These are phyloP conservation scores for Primulina huaijiensis DNA, from an alignment of 257 asterid species.

Conservation along the genomic window DNA sequence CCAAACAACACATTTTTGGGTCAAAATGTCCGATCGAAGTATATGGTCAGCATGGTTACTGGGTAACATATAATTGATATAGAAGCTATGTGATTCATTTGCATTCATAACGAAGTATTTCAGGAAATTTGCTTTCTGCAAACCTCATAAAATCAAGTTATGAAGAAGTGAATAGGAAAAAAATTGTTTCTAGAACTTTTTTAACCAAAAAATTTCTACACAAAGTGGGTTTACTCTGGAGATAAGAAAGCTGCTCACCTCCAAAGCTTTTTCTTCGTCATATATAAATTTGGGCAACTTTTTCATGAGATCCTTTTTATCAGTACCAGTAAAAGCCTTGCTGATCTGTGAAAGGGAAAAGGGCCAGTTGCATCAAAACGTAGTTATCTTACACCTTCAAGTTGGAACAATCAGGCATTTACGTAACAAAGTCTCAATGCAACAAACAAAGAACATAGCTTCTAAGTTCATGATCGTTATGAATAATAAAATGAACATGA, in stretches of 20 bases:
- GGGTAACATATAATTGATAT: background rate
- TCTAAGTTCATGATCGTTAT: background rate
- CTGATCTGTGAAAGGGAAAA: constrained; percentile 52
- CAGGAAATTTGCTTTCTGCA: background rate
- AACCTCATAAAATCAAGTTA: constrained; percentile 5
- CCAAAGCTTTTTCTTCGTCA: constrained; percentile 85
- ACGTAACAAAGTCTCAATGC: background rate
- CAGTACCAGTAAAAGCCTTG: constrained; percentile 72
- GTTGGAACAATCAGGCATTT: constrained; percentile 7
- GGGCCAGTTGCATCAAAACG: constrained; percentile 19
- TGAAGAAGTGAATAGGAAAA: background rate
- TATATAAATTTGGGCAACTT: constrained; percentile 88
- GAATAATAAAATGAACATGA: constrained; percentile 5
- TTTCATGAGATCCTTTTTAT: constrained; percentile 82
- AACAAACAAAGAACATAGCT: background rate
- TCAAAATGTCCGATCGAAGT: background rate
- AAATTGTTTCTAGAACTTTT: background rate
- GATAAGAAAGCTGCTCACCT: constrained; percentile 41
- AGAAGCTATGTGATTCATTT: background rate
- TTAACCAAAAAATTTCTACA: background rate
- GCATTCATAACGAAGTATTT: constrained; percentile 10
- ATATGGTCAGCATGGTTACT: background rate
- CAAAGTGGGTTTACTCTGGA: background rate
- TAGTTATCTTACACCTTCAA: constrained; percentile 10
- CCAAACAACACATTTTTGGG: background rate